Evolutionary conservation across 164 flowering plant species (phyloP), one percentile per base, ranked within the genome.

Genomic region (Echeveria elegans): DNA sequence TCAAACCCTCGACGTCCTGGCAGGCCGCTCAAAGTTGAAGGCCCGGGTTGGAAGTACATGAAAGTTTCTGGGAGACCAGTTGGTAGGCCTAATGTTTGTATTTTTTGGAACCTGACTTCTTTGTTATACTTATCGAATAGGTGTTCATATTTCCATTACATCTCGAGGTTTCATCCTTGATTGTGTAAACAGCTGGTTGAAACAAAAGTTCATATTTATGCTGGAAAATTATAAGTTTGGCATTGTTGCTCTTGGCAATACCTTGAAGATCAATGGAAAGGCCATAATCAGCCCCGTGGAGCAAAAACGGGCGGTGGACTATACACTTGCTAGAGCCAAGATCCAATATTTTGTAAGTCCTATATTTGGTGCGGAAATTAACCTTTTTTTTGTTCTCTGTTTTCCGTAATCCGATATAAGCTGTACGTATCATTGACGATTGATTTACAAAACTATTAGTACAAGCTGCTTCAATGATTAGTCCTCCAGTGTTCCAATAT

Each of bases 11-110:
- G 68, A 68, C 36, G 76, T 40, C 41, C 72, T 11, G 85, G 79
- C 16, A 70, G 82, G 36, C 82, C 77, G 1, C 72, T 77, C 2
- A 78, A 71, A 62, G 24, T 56, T 26, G 73, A 63, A 30, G 79
- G 36, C 23, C 67, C 64, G 6, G n/a, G 31, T 24, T 69, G 60
- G 67, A 74, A 60, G 63, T 72, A 70, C 4, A 69, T 52, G 70
- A 76, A 60, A 28, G 28, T 61, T 11, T 36, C 72, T 5, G 80
- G 81, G 3, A 79, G 71, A 70, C 81, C 86, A 1, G 77, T 82
- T 19, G 89, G 89, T 19, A 75, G 89, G 65, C 89, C 86, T 5
- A 85, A 62, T 66, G 60, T 53, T 3, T 9, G 60, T 53, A 53
- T 26, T 26, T 53, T 18, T 50, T 21, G n/a, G n/a, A n/a, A n/a